Evolutionary conservation across 495 filamentous ascomycete genomes (phyloP).

Genomic region (Hypoxylon crocopeplum): DNA sequence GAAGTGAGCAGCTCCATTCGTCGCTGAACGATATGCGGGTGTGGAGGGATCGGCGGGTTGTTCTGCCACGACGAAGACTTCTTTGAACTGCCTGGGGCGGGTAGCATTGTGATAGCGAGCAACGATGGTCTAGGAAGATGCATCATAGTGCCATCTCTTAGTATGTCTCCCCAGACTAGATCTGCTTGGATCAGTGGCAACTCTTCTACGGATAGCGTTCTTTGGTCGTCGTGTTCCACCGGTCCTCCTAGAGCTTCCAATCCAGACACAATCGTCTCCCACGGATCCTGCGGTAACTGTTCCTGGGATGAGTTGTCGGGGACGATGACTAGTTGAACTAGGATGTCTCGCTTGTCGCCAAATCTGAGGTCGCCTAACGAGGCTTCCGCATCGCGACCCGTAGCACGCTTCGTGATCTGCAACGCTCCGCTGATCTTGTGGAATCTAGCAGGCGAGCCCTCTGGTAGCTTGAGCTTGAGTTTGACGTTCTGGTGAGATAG

Average conservation of each 20-base stretch:
- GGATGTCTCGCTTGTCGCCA: conserved; percentile 95
- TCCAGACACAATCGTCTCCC: conserved; percentile 96
- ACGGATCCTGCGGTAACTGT: conserved; percentile 87
- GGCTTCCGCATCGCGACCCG: conserved; percentile 93
- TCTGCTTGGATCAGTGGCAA: conserved; percentile 96
- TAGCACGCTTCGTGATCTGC: conserved; percentile 97
- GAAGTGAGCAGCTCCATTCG: conserved; percentile 98
- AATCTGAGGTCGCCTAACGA: conserved; percentile 92
- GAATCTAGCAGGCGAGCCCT: conserved; percentile 97
- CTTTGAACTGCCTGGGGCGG: conserved; percentile 68
- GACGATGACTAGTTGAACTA: conserved; percentile 92
- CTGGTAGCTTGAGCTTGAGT: conserved; percentile 90
- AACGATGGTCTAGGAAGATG: conserved; percentile 90
- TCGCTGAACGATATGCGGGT: conserved; percentile 93
- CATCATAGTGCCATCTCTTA: conserved; percentile 86
- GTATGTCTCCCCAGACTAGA: conserved; percentile 90
- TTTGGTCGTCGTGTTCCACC: conserved; percentile 84
- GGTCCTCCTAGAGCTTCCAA: conserved; percentile 94
- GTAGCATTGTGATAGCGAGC: conserved; percentile 98
- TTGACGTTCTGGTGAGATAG: conserved; percentile 99
- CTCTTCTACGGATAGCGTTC: conserved; percentile 88
- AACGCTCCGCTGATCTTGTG: conserved; percentile 98
- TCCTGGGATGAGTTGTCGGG: conserved; percentile 89
- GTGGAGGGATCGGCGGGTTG: conserved; percentile 90
- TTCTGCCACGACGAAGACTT: conserved; percentile 63